Evolutionary conservation across 768 basidiomycete species (phyloP).

Genomic region (Suillus americanus): DNA sequence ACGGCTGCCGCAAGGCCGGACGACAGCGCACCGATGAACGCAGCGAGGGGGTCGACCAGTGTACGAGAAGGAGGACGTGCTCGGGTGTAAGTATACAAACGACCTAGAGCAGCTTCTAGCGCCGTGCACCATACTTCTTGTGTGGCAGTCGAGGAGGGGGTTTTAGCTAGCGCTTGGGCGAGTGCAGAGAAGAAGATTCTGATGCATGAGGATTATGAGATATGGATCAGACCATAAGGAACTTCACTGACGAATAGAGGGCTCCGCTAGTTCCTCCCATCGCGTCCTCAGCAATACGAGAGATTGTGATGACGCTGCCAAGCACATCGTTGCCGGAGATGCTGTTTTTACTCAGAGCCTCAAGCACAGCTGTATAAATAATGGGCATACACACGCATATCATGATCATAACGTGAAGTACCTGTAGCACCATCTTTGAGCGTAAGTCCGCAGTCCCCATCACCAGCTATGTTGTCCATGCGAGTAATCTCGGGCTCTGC

Average conservation of each 20-base stretch:
- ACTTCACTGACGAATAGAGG: slow-evolving; percentile 73
- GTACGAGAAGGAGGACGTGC: slow-evolving; percentile 90
- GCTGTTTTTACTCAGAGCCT: slow-evolving; percentile 50
- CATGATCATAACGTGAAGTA: slow-evolving; percentile 16
- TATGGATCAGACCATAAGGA: background rate
- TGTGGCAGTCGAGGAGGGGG: slow-evolving; percentile 32
- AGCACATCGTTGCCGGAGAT: slow-evolving; percentile 68
- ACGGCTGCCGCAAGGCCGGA: slow-evolving; percentile 52
- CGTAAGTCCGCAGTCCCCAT: slow-evolving; percentile 77
- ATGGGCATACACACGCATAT: background rate
- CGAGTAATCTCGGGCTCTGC: slow-evolving; percentile 89
- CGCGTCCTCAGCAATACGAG: slow-evolving; percentile 72
- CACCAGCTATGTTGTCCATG: slow-evolving; percentile 90
- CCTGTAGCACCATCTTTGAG: slow-evolving; percentile 76
- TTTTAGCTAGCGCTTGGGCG: slow-evolving; percentile 63
- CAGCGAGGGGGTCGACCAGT: slow-evolving; percentile 86
- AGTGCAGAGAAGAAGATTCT: slow-evolving; percentile 93
- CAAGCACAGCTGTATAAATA: slow-evolving; percentile 51
- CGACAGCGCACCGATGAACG: slow-evolving; percentile 53
- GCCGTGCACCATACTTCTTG: slow-evolving; percentile 60
- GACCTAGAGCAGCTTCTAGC: slow-evolving; percentile 53
- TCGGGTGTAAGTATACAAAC: slow-evolving; percentile 80
- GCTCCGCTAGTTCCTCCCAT: slow-evolving; percentile 96
- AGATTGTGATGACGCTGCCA: slow-evolving; percentile 61
- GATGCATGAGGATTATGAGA: background rate